phyloP scores from a whole-genome alignment of 2,329 filamentous ascomycete species.

The Pseudogymnoascus sp. region DNA sequence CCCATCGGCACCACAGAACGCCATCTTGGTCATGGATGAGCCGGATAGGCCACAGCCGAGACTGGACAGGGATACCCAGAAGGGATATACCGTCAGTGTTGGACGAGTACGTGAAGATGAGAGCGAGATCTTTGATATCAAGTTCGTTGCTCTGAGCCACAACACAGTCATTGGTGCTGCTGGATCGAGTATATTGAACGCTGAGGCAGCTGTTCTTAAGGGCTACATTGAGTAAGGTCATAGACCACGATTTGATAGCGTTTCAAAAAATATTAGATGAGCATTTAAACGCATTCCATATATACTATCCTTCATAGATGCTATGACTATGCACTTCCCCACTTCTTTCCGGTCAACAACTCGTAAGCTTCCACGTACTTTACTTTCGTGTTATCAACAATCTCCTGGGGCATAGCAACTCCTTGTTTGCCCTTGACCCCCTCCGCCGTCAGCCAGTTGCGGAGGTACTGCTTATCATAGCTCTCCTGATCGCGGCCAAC shows the following conservation, averaged over 20 bases:
- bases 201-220: conserved; percentile 85
- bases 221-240: conserved; percentile 51
- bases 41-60: conserved; percentile 84
- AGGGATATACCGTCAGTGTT: conserved; percentile 86
- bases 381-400: conserved; percentile 59
- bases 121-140: conserved; percentile 84
- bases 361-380: conserved; percentile 74
- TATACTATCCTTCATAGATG: neutral
- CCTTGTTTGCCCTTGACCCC: conserved; percentile 70
- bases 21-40: conserved; percentile 87
- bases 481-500: conserved; percentile 70
- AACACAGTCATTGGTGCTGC: conserved; percentile 90
- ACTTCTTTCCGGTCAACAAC: conserved; percentile 54
- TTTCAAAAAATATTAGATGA: neutral
- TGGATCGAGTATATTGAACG: conserved; percentile 92
- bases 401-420: conserved; percentile 64
- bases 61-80: conserved; percentile 76
- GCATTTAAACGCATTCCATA: neutral
- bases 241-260: neutral
- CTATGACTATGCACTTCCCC: conserved; percentile 28
- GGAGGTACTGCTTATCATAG: conserved; percentile 80
- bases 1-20: conserved; percentile 72
- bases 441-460: conserved; percentile 71
- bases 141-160: conserved; percentile 90
- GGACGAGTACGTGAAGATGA: conserved; percentile 80